A percentile compares a stretch with the other conserved stretches of the same genome.
Evolutionary conservation across 192 early-diverging fungal species (phyloP).

Genomic region (Linnemannia zychae): DNA sequence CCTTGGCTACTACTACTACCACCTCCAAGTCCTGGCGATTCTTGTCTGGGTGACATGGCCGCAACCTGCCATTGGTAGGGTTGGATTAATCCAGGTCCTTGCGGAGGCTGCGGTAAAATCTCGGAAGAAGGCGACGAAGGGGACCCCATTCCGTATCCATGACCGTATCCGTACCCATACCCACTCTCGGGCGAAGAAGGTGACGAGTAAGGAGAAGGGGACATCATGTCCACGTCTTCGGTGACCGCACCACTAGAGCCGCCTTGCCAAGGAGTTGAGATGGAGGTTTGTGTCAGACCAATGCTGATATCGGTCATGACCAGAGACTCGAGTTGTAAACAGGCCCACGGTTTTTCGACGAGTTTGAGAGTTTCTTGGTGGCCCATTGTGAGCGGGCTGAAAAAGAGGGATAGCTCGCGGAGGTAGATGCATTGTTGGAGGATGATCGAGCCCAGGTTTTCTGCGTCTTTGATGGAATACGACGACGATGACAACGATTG

Average conservation of each 20-base stretch:
- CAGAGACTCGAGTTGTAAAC: conserved; percentile 24
- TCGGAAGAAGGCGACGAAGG: background rate
- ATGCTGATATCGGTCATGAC: conserved; percentile 20
- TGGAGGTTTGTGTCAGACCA: background rate
- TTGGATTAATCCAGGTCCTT: background rate
- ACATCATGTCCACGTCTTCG: background rate
- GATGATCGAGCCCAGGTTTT: conserved; percentile 22
- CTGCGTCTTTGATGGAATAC: conserved; percentile 23
- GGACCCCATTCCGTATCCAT: background rate
- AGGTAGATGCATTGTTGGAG: conserved; percentile 21
- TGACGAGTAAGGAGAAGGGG: background rate
- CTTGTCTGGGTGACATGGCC: background rate
- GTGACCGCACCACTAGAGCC: background rate
- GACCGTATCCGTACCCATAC: background rate
- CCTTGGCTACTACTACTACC: background rate
- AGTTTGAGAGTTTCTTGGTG: conserved; percentile 23
- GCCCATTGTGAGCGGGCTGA: conserved; percentile 26
- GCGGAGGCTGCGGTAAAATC: background rate
- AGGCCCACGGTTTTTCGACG: conserved; percentile 31
- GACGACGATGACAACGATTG: background rate
- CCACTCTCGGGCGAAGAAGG: background rate
- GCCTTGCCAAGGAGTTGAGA: background rate
- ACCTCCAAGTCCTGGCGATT: background rate
- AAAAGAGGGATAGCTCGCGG: conserved; percentile 11
- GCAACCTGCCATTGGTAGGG: conserved; percentile 23